Evolutionary conservation across 1,139 yeast species (phyloP), one percentile per base, ranked within the genome.

Genomic region (Arxiozyma telluris): DNA sequence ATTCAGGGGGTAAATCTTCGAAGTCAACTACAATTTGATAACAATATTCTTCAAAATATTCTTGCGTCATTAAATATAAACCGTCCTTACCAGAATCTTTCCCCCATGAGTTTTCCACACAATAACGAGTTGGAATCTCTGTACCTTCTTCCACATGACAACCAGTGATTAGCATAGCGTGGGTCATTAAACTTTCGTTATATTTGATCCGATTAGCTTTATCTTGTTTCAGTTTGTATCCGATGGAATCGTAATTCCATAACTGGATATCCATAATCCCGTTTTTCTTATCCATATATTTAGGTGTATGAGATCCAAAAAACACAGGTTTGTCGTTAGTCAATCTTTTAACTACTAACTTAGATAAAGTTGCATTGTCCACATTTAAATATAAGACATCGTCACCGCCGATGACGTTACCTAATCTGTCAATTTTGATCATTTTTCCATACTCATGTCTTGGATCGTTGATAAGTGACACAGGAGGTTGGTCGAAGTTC

Each of bases 81-180:
- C 96, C 95, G 63, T 84, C 84, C 52, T 77, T 77, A 57, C 96
- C 96, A 8, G 78, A 75, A 47, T 78, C 86, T 53, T 79, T 78
- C 58, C 95, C 95, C 96, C 96, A 87, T 3, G 94, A 85, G 73
- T 87, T 87, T 68, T 87, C 91, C 53, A 88, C 89, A 68, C 84
- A 81, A 82, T 91, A 87, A 66, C 95, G 79, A 15, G 81, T 72
- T 11, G 95, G 93, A 53, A 74, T 71, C 11, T 79, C 80, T n/a
- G 66, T 59, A n/a, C 63, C 55, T 21, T 69, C 79, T 56, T 76
- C 83, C 18, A 81, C 65, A 68, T 87, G 91, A 49, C 85, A 93
- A n/a, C 83, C 91, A 12, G 86, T 80, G 61, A 88, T 79, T 21
- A 83, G 78, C 96, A 88, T 87, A 44, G 96, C 96, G 64, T 87